Conservation (phyloP, 176 grass and related monocot genomes). For the Panicum miliaceum region DNA sequence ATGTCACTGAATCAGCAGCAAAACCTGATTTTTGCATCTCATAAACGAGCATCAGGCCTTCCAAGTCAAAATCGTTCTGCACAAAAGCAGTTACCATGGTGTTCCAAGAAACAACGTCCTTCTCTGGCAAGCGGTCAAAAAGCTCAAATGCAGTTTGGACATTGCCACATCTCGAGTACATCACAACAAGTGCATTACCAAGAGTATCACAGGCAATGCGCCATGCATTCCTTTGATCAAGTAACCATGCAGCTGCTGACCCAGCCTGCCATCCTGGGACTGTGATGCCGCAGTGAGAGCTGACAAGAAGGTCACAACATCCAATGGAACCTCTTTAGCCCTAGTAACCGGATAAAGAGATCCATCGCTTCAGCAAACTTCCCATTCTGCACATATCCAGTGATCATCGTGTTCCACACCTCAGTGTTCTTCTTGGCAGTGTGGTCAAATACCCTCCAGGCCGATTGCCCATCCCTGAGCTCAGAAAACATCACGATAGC, state of each 20-base stretch:
- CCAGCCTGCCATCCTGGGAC: slow-evolving; percentile 70
- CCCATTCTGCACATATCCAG: slow-evolving; percentile 78
- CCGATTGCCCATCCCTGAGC: slow-evolving; percentile 48
- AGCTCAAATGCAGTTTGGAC: slow-evolving; percentile 70
- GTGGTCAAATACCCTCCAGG: slow-evolving; percentile 61
- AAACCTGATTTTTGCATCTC: slow-evolving; percentile 89
- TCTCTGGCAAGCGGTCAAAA: slow-evolving; percentile 70
- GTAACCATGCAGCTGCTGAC: slow-evolving; percentile 76
- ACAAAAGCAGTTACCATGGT: slow-evolving; percentile 91
- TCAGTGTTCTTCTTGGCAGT: slow-evolving; percentile 69
- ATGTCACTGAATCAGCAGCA: slow-evolving; percentile 67
- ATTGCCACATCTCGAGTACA: slow-evolving; percentile 78
- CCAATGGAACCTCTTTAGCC: slow-evolving; percentile 43
- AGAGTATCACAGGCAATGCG: slow-evolving; percentile 73
- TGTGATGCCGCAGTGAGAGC: slow-evolving; percentile 73
- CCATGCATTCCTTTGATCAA: slow-evolving; percentile 61
- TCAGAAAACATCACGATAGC: slow-evolving; percentile 68
- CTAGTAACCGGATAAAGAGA: slow-evolving; percentile 68
- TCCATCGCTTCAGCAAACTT: slow-evolving; percentile 56
- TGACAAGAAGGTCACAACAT: slow-evolving; percentile 80
- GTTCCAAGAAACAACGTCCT: slow-evolving; percentile 94
- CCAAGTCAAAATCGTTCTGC: slow-evolving; percentile 86
- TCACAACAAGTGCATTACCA: slow-evolving; percentile 76
- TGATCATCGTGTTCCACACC: slow-evolving; percentile 98
- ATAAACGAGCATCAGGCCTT: slow-evolving; percentile 68